Evolutionary conservation across 2,329 filamentous ascomycete genomes (phyloP).

Genomic region (Claviceps pazoutovae): DNA sequence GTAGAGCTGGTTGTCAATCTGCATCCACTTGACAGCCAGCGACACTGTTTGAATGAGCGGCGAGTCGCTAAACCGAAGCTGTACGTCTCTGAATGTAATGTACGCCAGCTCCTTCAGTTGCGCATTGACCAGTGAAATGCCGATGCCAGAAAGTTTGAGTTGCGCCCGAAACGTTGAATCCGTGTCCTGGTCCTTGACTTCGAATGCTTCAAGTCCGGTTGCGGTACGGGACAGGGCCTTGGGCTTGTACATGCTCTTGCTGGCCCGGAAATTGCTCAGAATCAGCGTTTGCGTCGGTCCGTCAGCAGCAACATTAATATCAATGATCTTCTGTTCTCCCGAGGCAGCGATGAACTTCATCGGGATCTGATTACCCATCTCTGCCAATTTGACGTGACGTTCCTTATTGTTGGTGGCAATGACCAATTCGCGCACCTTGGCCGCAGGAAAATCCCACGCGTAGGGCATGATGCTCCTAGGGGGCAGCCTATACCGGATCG

Average conservation of each 20-base stretch:
- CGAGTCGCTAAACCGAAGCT: conserved; percentile 88
- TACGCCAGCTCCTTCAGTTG: conserved; percentile 89
- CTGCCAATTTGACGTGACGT: conserved; percentile 82
- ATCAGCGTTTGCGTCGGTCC: conserved; percentile 92
- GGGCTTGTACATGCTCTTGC: conserved; percentile 74
- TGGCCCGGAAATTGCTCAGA: conserved; percentile 82
- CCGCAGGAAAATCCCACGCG: conserved; percentile 96
- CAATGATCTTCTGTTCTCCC: conserved; percentile 73
- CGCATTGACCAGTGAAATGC: conserved; percentile 83
- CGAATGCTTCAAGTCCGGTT: conserved; percentile 50
- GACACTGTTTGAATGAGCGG: conserved; percentile 83
- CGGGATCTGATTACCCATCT: conserved; percentile 90
- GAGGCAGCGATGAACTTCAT: conserved; percentile 68
- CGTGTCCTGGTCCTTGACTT: conserved; percentile 84
- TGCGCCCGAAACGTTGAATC: conserved; percentile 82
- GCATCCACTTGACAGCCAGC: conserved; percentile 92
- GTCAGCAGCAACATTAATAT: conserved; percentile 90
- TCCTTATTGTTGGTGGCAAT: conserved; percentile 44
- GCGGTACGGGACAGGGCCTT: conserved; percentile 36
- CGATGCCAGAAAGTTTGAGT: conserved; percentile 76
- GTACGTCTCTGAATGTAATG: conserved; percentile 79
- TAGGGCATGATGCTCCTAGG: conserved; percentile 98
- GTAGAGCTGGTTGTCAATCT: conserved; percentile 96
- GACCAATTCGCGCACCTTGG: conserved; percentile 89
- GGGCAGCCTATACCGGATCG: conserved; percentile 81